Base-by-base conservation (phyloP, 371 early-diverging fungal species). In the Mortierella sp. region DNA sequence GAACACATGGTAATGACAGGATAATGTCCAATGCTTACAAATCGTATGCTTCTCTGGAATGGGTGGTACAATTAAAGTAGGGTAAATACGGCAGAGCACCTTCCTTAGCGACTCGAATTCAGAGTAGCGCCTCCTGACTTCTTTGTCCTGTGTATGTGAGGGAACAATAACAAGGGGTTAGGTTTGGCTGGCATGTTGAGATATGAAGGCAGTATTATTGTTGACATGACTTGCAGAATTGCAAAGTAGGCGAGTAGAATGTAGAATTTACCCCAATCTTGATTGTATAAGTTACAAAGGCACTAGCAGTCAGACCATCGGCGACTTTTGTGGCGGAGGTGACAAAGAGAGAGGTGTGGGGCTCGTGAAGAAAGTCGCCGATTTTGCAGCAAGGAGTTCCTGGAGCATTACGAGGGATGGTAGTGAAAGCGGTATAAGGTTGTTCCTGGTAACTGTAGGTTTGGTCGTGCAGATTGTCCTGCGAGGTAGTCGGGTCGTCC, bases 41-140 rank as follows among this genome's bases (percentile, higher is more conserved):
- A 98, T 79, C 36, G 94, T 88, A 84, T 97, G 97, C 85, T 98
- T 97, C 68, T 95, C 97, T 11, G 99, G 99, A 74, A 98, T 97
- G 48, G 97, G 97, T 21, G 99, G 97, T 21, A 98, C 91, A 38
- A 96, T 88, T 10, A 92, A 72, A 2, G 92, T 91, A 19, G 97
- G 97, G 79, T 97, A 93, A 53, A 95, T 87, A 48, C 88, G 84
- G 38, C 87, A 83, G 62, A 98, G 87, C 16, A 90, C 85, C 50
- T 85, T 91, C 64, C 96, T 88, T 62, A 98, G 86, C 16, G 94
- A 91, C 77, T 97, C 97, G 76, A 98, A 98, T 72, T 98, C 99
- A 50, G 96, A 96, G 84, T 98, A 98, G 48, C 99, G 90, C 70
- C 96, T 91, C 72, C 89, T 87, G 43, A 88, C 89, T 69, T 89